A percentile compares a stretch with the other conserved stretches of the same genome.
Conservation (phyloP, 139 green algal species). For the Micromonas pusilla region DNA sequence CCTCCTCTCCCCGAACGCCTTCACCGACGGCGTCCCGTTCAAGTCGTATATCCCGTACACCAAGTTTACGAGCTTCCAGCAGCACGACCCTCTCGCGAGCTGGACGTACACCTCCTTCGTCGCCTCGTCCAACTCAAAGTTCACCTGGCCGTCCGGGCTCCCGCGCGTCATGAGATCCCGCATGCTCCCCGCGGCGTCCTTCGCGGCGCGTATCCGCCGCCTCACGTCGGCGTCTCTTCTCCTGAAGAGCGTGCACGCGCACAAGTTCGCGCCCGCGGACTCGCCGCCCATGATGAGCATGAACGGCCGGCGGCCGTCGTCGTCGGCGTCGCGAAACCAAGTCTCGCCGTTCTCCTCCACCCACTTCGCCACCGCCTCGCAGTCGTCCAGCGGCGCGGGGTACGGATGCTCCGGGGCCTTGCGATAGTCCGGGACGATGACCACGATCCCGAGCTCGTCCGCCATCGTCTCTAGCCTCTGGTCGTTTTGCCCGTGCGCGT, state of each 20-base stretch:
- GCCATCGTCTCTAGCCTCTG: neutral
- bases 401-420: neutral
- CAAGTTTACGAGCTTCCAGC: neutral
- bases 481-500: neutral
- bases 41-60: constrained; percentile 10
- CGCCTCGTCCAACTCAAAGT: neutral
- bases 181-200: too few species aligned
- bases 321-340: neutral
- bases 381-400: neutral
- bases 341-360: neutral
- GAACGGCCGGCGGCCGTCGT: too few species aligned
- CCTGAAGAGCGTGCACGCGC: neutral
- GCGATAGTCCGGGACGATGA: neutral
- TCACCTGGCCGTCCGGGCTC: neutral
- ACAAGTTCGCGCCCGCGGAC: neutral
- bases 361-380: neutral
- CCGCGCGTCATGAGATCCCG: neutral
- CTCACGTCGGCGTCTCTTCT: neutral
- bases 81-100: too few species aligned
- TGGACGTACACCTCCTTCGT: too few species aligned
- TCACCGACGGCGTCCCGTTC: neutral
- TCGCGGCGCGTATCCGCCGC: too few species aligned
- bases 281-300: neutral
- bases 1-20: neutral
- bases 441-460: neutral